Base-by-base conservation (phyloP, 805 yeast species). In the Wickerhamomyces ciferrii region DNA sequence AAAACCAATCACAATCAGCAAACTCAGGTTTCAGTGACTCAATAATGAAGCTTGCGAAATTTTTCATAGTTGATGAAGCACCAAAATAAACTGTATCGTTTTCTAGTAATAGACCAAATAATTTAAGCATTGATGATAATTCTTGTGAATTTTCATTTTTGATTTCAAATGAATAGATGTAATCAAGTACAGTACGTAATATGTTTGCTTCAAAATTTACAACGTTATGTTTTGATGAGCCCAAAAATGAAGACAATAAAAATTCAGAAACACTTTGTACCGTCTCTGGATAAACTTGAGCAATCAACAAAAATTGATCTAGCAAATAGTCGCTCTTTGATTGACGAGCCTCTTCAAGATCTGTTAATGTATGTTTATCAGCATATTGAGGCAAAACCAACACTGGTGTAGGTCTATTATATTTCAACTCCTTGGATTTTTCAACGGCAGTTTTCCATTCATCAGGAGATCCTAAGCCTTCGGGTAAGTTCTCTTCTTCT, bases 1-100 rank as follows among this genome's bases (percentile, higher is more conserved):
- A 75, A 54, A 80, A 79, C 84, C 87, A 87, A 15, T 71, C 69
- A 24, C 69, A 57, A 49, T 76, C 72, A 2, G 64, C 65, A 48
- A 60, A 57, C 35, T 69, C 70, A 2, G 71, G 63, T 1, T 53
- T 60, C 11, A 79, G 49, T 2, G 67, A 65, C 2, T 56, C 61
- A 13, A 65, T 56, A 27, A 80, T 56, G 32, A 69, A 69, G 0
- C 53, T 42, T 3, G 72, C 49, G 46, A 76, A 72, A 8, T 60
- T 58, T 8, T 67, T 69, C 14, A 73, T 50, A 1, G 66, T 49
- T 1, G 58, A 52, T 15, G 62, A 63, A 15, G 68, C 54, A 14
- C 66, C 65, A 23, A 64, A 66, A 43, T 69, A 69, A 4, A 74
- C 62, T 1, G 60, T 51, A 14, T 63, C 63, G 37, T 74, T 72